These are phyloP conservation scores for Clausena lansium DNA, from an alignment of 345 rosid species.

Conservation along the genomic window DNA sequence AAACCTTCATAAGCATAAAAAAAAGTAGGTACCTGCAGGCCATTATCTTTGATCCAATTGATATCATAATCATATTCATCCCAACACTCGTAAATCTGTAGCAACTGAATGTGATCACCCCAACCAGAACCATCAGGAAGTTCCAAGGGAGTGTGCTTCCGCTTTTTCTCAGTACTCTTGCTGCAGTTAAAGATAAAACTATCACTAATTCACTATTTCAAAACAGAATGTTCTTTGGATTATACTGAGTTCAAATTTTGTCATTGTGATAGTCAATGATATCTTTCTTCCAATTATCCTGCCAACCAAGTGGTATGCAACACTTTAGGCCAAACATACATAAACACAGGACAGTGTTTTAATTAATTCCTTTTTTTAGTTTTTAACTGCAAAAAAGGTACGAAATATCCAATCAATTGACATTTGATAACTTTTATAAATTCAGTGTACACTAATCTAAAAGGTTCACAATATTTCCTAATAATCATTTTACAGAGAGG, in stretches of 20 bases:
- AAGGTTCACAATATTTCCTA: background rate
- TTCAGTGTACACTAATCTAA: background rate
- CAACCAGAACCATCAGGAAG: conserved; percentile 94
- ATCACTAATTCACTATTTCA: conserved; percentile 7
- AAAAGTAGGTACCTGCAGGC: conserved; percentile 60
- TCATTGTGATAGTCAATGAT: background rate
- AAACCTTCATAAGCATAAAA: conserved; percentile 17
- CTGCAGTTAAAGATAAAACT: conserved; percentile 31
- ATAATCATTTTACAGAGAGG: background rate
- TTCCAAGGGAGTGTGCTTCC: conserved; percentile 54
- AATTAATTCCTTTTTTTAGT: background rate
- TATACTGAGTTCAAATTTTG: background rate
- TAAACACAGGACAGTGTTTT: background rate
- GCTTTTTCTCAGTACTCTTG: conserved; percentile 73
- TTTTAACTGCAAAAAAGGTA: background rate
- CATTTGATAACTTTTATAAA: background rate
- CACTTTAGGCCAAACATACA: background rate
- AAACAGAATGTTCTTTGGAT: background rate
- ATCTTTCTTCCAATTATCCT: background rate
- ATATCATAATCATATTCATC: conserved; percentile 59
- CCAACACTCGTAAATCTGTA: conserved; percentile 87
- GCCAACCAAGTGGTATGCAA: background rate
- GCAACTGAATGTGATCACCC: conserved; percentile 93
- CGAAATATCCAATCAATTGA: background rate
- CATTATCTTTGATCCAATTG: conserved; percentile 76